A percentile compares a stretch with the other conserved stretches of the same genome.
phyloP scores from a whole-genome alignment of 768 basidiomycete species.

The Termitomyces sp. region DNA sequence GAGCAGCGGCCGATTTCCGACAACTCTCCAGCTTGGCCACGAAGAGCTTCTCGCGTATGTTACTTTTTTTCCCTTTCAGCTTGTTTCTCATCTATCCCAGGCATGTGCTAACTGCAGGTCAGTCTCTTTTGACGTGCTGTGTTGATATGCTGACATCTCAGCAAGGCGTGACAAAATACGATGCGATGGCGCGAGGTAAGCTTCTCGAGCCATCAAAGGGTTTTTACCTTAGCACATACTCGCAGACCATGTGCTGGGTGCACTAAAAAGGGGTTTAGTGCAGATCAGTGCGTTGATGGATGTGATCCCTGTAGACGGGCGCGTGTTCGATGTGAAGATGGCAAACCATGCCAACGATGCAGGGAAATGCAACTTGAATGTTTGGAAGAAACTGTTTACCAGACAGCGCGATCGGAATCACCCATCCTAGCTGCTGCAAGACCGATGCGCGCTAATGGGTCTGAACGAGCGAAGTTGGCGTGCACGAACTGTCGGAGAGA shows the following conservation, averaged over 20 bases:
- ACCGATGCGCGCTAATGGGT: constrained; percentile 23
- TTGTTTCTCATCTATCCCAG: constrained; percentile 23
- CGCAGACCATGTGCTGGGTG: constrained; percentile 58
- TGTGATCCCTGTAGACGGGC: constrained; percentile 57
- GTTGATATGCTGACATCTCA: constrained; percentile 9
- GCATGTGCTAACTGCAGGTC: constrained; percentile 61
- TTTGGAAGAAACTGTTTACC: constrained; percentile 31
- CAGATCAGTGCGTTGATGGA: constrained; percentile 54
- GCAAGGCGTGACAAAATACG: constrained; percentile 56
- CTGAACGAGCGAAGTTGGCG: constrained; percentile 53
- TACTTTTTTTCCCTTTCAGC: constrained; percentile 10
- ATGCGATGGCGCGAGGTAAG: constrained; percentile 50
- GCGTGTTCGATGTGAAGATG: constrained; percentile 47
- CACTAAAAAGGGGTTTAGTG: constrained; percentile 44
- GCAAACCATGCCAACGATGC: constrained; percentile 48
- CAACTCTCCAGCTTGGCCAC: constrained; percentile 42
- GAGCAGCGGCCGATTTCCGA: constrained; percentile 47
- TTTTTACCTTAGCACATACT: background rate
- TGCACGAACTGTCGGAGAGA: constrained; percentile 58
- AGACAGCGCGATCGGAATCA: constrained; percentile 19
- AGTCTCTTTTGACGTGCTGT: constrained; percentile 9
- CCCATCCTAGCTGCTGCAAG: constrained; percentile 17
- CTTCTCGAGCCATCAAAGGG: constrained; percentile 4
- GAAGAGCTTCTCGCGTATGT: constrained; percentile 46
- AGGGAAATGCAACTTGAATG: constrained; percentile 47